These are phyloP conservation scores for Yarrowia divulgata DNA, from an alignment of 805 yeast species.

Conservation along the genomic window DNA sequence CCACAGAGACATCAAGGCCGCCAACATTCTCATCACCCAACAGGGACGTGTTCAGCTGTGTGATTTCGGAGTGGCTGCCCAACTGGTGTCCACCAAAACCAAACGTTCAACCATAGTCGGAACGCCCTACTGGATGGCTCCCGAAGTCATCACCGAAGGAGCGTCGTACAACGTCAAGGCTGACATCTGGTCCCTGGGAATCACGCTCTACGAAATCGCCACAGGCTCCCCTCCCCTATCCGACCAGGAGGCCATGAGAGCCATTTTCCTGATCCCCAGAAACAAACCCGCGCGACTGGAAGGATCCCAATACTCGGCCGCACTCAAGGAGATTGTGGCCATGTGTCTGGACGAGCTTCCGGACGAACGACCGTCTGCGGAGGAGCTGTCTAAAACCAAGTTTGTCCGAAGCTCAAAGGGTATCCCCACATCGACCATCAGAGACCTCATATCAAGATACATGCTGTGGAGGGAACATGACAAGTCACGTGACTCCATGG, in stretches of 20 bases:
- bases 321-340: slow-evolving; percentile 87
- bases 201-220: slow-evolving; percentile 91
- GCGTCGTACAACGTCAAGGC: slow-evolving; percentile 69
- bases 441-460: slow-evolving; percentile 70
- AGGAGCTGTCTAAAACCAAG: slow-evolving; percentile 76
- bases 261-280: slow-evolving; percentile 91
- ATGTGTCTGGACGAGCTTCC: slow-evolving; percentile 94
- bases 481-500: slow-evolving; percentile 54
- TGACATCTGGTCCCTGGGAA: slow-evolving; percentile 97
- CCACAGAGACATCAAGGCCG: slow-evolving; percentile 96
- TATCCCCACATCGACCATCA: slow-evolving; percentile 64
- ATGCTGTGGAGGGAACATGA: slow-evolving; percentile 64
- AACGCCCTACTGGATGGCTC: slow-evolving; percentile 66
- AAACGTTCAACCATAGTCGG: slow-evolving; percentile 92
- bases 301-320: slow-evolving; percentile 79
- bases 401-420: slow-evolving; percentile 70
- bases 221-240: slow-evolving; percentile 98
- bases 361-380: slow-evolving; percentile 85
- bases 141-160: slow-evolving; percentile 57
- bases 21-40: slow-evolving; percentile 86
- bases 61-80: slow-evolving; percentile 99
- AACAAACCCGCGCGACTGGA: slow-evolving; percentile 95
- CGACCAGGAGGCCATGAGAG: slow-evolving; percentile 92
- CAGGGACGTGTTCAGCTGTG: slow-evolving; percentile 91
- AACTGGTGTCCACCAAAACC: slow-evolving; percentile 72